Conservation (phyloP, 768 basidiomycete genomes). For the Russula sp. region DNA sequence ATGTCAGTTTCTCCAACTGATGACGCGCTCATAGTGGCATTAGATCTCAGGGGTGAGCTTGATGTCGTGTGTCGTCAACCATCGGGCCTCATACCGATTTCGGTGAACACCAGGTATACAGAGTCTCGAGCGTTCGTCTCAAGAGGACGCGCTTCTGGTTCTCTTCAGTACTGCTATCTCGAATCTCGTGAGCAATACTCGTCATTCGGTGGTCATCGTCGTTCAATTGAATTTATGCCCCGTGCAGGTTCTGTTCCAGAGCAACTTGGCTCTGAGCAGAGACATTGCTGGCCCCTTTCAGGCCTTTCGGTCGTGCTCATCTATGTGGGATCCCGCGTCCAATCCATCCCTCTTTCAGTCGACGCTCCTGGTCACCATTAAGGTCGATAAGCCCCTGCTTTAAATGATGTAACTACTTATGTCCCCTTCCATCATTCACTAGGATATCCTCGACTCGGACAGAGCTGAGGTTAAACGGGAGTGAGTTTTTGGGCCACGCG, state of each 20-base stretch:
- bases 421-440: constrained; percentile 23
- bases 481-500: constrained; percentile 31
- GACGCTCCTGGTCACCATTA: constrained; percentile 56
- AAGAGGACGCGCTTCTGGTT: constrained; percentile 58
- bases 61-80: too few species aligned
- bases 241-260: constrained; percentile 52
- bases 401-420: neutral
- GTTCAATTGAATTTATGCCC: neutral
- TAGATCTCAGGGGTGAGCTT: constrained; percentile 55
- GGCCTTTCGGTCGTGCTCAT: constrained; percentile 53
- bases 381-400: constrained; percentile 32
- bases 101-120: constrained; percentile 42
- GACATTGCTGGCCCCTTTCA: constrained; percentile 57
- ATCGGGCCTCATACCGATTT: neutral
- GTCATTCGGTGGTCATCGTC: neutral
- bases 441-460: constrained; percentile 34
- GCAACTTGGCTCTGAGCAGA: constrained; percentile 57
- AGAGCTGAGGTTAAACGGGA: constrained; percentile 52
- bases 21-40: constrained; percentile 48
- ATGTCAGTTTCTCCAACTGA: constrained; percentile 61
- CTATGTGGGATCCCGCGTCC: constrained; percentile 50
- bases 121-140: constrained; percentile 56
- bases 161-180: constrained; percentile 63
- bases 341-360: constrained; percentile 58
- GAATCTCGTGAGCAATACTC: constrained; percentile 40